phyloP scores from a whole-genome alignment of 805 yeast genomes.

The Saccharomycopsis oosterbeekiorum region DNA sequence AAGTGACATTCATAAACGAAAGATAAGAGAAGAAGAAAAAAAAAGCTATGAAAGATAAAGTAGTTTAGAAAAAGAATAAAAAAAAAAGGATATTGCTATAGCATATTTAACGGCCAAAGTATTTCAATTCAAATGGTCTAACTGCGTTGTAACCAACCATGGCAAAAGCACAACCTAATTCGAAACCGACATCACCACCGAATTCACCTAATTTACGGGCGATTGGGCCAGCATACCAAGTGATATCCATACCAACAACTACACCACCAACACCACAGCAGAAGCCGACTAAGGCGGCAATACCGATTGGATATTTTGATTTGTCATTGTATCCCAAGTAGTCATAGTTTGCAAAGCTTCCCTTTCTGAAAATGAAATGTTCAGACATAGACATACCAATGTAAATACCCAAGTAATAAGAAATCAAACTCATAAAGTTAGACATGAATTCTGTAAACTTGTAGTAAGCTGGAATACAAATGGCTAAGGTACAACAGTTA shows the following conservation, averaged over 20 bases:
- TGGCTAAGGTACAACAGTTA: conserved; percentile 68
- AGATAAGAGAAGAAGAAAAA: neutral
- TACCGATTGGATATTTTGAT: conserved; percentile 58
- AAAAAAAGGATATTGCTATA: neutral
- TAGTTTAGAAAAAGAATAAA: neutral
- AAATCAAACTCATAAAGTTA: conserved; percentile 85
- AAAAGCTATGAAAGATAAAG: neutral
- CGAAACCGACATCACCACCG: conserved; percentile 84
- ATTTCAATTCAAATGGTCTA: conserved; percentile 64
- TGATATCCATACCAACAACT: conserved; percentile 79
- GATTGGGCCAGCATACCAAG: conserved; percentile 71
- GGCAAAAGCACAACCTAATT: conserved; percentile 60
- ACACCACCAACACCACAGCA: conserved; percentile 80
- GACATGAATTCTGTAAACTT: conserved; percentile 62
- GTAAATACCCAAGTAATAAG: conserved; percentile 84
- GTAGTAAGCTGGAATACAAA: conserved; percentile 83
- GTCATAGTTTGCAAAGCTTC: conserved; percentile 54
- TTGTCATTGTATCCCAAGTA: conserved; percentile 50
- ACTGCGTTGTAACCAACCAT: conserved; percentile 49
- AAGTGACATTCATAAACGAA: neutral
- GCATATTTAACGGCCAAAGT: conserved; percentile 34
- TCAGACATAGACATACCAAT: conserved; percentile 67
- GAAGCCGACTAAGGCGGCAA: conserved; percentile 70
- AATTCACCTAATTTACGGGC: conserved; percentile 47
- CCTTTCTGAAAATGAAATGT: conserved; percentile 69